These are phyloP conservation scores for Pseudophaeomoniella oleicola DNA, from an alignment of 2,329 filamentous ascomycete genomes.

Conservation along the genomic window DNA sequence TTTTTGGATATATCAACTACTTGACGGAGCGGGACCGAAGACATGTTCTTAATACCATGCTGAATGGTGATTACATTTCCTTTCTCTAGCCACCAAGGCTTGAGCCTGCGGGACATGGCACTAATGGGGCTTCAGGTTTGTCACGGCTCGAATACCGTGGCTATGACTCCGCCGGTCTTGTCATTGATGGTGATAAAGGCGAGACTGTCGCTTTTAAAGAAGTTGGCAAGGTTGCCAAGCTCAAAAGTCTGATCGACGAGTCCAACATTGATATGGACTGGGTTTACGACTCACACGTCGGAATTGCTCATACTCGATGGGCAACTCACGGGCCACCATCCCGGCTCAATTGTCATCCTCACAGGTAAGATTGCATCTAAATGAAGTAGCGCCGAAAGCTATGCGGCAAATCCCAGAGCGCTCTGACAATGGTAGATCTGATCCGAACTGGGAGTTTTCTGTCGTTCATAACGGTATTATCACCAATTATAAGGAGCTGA, in stretches of 20 bases:
- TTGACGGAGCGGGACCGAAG: conserved; percentile 96
- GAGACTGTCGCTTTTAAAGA: conserved; percentile 97
- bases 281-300: conserved; percentile 93
- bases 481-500: conserved; percentile 99
- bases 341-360: conserved; percentile 92
- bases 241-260: conserved; percentile 82
- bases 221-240: conserved; percentile 95
- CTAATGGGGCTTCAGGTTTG: conserved; percentile 48
- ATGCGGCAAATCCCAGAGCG: background rate
- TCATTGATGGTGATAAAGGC: conserved; percentile 95
- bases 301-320: conserved; percentile 98
- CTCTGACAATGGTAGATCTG: conserved; percentile 47
- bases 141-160: conserved; percentile 95
- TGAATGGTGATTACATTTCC: conserved; percentile 59
- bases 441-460: conserved; percentile 88
- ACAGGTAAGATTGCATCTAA: conserved; percentile 51
- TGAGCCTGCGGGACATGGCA: conserved; percentile 1
- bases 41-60: conserved; percentile 87
- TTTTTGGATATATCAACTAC: conserved; percentile 99
- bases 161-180: conserved; percentile 94
- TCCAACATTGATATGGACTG: conserved; percentile 73
- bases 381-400: background rate
- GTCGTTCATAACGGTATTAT: conserved; percentile 99
- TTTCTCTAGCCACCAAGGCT: conserved; percentile 7
- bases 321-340: conserved; percentile 93